phyloP scores from a whole-genome alignment of 1,139 yeast species.

The Candida sojae region DNA sequence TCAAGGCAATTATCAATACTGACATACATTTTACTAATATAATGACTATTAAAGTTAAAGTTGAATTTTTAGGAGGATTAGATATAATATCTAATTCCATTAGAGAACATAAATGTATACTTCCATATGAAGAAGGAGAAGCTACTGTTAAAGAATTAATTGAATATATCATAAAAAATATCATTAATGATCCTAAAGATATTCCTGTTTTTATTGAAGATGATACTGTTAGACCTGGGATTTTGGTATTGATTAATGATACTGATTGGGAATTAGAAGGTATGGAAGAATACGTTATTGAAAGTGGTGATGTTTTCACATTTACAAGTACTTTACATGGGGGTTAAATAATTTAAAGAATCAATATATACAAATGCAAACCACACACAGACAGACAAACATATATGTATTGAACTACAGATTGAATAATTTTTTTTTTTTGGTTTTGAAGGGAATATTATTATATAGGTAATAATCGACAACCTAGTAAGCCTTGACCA shows the following conservation, averaged over 20 bases:
- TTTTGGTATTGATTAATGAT: slow-evolving; percentile 86
- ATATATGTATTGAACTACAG: too few species aligned
- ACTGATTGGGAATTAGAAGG: slow-evolving; percentile 98
- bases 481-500: slow-evolving; percentile 75
- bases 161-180: slow-evolving; percentile 50
- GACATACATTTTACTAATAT: background rate
- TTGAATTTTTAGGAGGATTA: slow-evolving; percentile 65
- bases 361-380: too few species aligned
- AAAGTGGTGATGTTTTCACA: slow-evolving; percentile 74
- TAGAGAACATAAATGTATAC: slow-evolving; percentile 46
- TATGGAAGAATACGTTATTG: slow-evolving; percentile 74
- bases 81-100: slow-evolving; percentile 63
- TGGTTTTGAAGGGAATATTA: background rate
- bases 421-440: too few species aligned
- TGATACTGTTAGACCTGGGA: slow-evolving; percentile 84
- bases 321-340: slow-evolving; percentile 96
- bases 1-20: background rate
- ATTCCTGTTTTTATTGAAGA: slow-evolving; percentile 79
- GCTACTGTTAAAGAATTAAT: slow-evolving; percentile 61
- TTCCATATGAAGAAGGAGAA: slow-evolving; percentile 43
- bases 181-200: slow-evolving; percentile 65
- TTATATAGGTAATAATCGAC: slow-evolving; percentile 56
- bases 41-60: slow-evolving; percentile 34
- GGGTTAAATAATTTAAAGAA: slow-evolving; percentile 51
- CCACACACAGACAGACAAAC: too few species aligned